phyloP scores from a whole-genome alignment of 116 monocot species.

The Papilionanthe hybrid region DNA sequence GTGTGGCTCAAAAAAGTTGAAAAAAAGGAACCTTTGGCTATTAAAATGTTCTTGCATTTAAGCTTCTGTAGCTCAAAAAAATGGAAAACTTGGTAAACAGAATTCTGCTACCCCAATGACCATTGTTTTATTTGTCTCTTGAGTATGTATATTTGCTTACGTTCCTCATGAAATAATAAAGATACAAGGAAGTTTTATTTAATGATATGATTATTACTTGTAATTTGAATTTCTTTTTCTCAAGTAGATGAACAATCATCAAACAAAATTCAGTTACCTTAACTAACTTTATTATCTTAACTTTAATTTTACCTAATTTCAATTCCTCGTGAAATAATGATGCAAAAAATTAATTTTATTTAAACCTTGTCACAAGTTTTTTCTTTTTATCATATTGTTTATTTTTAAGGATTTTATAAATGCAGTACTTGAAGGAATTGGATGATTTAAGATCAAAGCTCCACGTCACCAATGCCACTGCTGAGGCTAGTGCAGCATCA shows the following conservation, averaged over 20 bases:
- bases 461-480: slow-evolving; percentile 55
- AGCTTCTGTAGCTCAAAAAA: too few species aligned
- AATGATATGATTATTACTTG: background rate
- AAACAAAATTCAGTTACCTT: background rate
- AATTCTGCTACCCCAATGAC: too few species aligned
- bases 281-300: background rate
- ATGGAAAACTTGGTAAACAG: too few species aligned
- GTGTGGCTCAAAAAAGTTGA: too few species aligned
- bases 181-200: background rate
- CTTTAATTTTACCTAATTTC: background rate
- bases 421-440: slow-evolving; percentile 61
- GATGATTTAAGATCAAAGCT: slow-evolving; percentile 75
- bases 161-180: background rate
- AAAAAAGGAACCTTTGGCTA: too few species aligned
- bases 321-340: background rate
- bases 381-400: background rate
- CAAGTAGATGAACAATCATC: background rate
- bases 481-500: slow-evolving; percentile 81
- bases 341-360: background rate
- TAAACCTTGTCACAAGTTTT: background rate
- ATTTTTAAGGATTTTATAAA: background rate
- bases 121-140: background rate
- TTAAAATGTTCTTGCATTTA: too few species aligned
- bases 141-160: background rate
- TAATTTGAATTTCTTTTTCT: background rate